phyloP scores from a whole-genome alignment of 805 yeast genomes.

The Myxozyma udenii region DNA sequence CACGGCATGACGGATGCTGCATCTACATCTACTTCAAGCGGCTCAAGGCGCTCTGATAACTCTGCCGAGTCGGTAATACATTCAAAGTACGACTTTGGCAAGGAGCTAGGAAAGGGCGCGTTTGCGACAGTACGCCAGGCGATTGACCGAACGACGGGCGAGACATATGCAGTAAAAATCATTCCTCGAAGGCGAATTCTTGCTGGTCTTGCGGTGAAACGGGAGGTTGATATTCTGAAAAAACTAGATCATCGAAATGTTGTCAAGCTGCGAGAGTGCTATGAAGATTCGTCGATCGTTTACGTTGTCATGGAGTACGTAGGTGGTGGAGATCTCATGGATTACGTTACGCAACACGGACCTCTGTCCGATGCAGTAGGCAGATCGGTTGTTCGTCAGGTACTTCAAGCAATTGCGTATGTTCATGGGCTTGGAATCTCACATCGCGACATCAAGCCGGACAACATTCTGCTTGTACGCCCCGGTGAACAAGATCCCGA shows the following conservation, averaged over 20 bases:
- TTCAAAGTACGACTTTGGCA: conserved; percentile 72
- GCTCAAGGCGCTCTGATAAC: background rate
- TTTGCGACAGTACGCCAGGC: conserved; percentile 94
- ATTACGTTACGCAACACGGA: conserved; percentile 89
- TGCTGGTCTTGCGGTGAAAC: conserved; percentile 73
- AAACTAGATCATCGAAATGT: conserved; percentile 69
- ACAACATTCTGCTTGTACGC: conserved; percentile 82
- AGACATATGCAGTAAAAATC: conserved; percentile 85
- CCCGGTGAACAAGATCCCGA: conserved; percentile 60
- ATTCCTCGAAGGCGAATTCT: conserved; percentile 76
- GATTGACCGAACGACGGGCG: conserved; percentile 78
- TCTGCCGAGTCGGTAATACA: conserved; percentile 45
- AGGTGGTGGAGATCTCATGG: conserved; percentile 97
- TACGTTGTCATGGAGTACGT: conserved; percentile 94
- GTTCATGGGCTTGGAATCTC: conserved; percentile 88
- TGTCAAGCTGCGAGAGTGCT: conserved; percentile 76
- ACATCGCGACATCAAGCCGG: conserved; percentile 97
- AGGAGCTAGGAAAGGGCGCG: conserved; percentile 95
- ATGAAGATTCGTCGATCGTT: conserved; percentile 75
- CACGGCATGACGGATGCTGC: background rate
- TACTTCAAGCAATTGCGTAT: conserved; percentile 76
- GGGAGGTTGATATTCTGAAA: conserved; percentile 79
- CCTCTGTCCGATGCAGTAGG: conserved; percentile 83
- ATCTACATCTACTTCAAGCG: too few species aligned
- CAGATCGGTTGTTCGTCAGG: conserved; percentile 79